phyloP scores from a whole-genome alignment of 768 basidiomycete genomes.

The Auricularia sp. region DNA sequence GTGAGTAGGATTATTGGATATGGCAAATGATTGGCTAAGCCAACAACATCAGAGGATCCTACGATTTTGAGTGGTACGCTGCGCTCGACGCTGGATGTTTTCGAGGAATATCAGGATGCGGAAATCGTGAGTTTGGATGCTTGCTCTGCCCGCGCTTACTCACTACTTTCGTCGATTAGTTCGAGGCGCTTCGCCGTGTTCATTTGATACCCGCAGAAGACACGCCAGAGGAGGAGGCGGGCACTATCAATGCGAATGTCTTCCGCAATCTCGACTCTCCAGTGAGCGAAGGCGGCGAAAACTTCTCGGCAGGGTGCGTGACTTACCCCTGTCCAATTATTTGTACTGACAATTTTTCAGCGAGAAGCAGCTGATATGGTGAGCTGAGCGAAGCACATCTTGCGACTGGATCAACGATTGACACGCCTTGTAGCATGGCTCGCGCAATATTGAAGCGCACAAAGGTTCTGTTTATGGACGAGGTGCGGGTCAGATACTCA shows the following conservation, averaged over 20 bases:
- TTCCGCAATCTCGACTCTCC: constrained; percentile 65
- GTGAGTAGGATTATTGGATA: constrained; percentile 25
- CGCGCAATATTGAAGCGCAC: constrained; percentile 73
- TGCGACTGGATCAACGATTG: neutral
- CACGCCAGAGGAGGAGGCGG: constrained; percentile 34
- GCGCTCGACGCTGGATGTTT: constrained; percentile 74
- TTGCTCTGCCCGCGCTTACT: constrained; percentile 4
- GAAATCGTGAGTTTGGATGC: constrained; percentile 51
- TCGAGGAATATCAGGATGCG: constrained; percentile 73
- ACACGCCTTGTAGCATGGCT: constrained; percentile 47
- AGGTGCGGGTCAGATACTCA: constrained; percentile 28
- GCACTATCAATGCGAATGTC: constrained; percentile 56
- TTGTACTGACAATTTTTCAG: constrained; percentile 21
- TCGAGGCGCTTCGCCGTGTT: constrained; percentile 73
- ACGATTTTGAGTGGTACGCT: constrained; percentile 77
- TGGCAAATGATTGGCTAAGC: neutral
- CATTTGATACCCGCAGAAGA: constrained; percentile 60
- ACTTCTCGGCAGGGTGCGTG: constrained; percentile 72
- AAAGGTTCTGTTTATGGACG: constrained; percentile 76
- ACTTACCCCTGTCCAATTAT: neutral
- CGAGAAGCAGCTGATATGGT: constrained; percentile 71
- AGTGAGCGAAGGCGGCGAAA: constrained; percentile 80
- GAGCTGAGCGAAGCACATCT: neutral
- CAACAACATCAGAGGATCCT: constrained; percentile 58
- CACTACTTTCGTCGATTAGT: constrained; percentile 30